A percentile compares a stretch with the other conserved stretches of the same genome.
phyloP scores from a whole-genome alignment of 305 asterid genomes.

The Ruellia speciosa region DNA sequence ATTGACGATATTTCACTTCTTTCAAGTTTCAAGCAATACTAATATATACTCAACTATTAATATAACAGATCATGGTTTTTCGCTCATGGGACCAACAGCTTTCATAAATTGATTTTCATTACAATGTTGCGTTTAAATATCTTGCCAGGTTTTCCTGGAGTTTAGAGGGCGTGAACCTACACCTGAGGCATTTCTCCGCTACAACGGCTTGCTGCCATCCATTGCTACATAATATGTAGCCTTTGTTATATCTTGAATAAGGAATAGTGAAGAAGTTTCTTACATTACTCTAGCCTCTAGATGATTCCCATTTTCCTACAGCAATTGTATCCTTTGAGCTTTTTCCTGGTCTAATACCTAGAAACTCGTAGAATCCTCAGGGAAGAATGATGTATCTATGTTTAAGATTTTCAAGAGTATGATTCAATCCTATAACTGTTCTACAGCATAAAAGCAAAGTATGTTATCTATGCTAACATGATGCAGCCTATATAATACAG shows the following conservation, averaged over 20 bases:
- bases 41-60: too few species aligned
- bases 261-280: not conserved
- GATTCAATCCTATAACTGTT: not conserved
- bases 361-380: not conserved
- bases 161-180: slow-evolving; percentile 46
- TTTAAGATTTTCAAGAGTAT: not conserved
- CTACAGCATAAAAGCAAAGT: too few species aligned
- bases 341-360: not conserved
- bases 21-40: too few species aligned
- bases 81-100: too few species aligned
- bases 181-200: slow-evolving; percentile 38
- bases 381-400: not conserved
- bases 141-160: slow-evolving; percentile 30
- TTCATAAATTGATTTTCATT: too few species aligned
- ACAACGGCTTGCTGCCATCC: slow-evolving; percentile 33
- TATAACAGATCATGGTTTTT: not conserved
- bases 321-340: not conserved
- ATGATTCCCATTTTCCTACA: not conserved
- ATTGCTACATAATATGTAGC: slow-evolving; percentile 16
- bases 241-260: not conserved
- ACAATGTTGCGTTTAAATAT: not conserved
- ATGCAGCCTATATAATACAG: too few species aligned
- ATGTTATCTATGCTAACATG: too few species aligned
- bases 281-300: not conserved
- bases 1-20: too few species aligned